Evolutionary conservation across 768 basidiomycete species (phyloP), one percentile per base, ranked within the genome.

Genomic region (Mycena rosella): DNA sequence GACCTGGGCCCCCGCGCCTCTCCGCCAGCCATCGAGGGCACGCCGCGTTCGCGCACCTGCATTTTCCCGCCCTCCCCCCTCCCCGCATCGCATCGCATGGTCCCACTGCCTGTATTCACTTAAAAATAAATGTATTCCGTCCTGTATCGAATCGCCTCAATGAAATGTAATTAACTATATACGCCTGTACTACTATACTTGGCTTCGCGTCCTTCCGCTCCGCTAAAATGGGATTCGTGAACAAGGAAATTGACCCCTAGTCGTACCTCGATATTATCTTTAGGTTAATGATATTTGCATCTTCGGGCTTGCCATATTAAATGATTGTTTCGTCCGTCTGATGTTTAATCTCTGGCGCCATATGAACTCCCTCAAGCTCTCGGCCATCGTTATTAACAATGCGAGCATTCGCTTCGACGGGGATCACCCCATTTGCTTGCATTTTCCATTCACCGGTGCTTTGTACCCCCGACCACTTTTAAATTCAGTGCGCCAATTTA

Each of bases 1-100:
- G 58, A 60, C 47, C 47, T 47, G 58, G 58, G 58, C 58, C n/a
- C 29, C 22, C 34, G 38, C 27, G 47, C 58, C 58, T 49, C 58
- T 47, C 30, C 18, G 58, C 58, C 47, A 60, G 58, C 22, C 58
- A 27, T n/a, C n/a, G n/a, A 54, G 44, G 53, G 42, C 44, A 32
- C 44, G 49, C 57, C 13, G 65, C 63, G 56, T 45, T n/a, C 34
- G 7, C 36, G 14, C 53, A 38, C 22, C 20, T 38, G 3, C 49
- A 24, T 40, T 20, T 2, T 44, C 40, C 34, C 59, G 17, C 27
- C 27, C 36, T n/a, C 22, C 38, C 10, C 11, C n/a, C 26, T 44
- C 51, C 26, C 40, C 42, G 27, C 55, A n/a, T 22, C 42, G 20
- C 20, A 45, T 29, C 45, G 6, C 27, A 58, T 40, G 4, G 38